A percentile compares a stretch with the other conserved stretches of the same genome.
These are phyloP conservation scores for Polychaeton citri DNA, from an alignment of 2,329 filamentous ascomycete genomes.

Conservation along the genomic window DNA sequence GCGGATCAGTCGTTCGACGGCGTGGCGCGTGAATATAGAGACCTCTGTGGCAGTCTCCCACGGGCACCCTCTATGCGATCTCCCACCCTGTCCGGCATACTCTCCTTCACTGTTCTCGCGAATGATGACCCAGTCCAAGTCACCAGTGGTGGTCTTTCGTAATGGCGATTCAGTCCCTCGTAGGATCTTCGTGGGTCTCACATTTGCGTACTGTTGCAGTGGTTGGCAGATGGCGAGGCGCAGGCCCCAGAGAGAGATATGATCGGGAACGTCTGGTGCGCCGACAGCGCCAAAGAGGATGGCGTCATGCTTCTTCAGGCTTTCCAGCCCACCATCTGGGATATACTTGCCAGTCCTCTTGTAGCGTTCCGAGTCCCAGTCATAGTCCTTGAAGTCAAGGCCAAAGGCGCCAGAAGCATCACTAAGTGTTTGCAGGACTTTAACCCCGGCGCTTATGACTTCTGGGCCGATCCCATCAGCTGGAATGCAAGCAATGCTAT, in stretches of 20 bases:
- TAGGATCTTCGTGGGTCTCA: constrained; percentile 47
- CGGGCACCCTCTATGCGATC: constrained; percentile 43
- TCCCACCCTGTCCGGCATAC: constrained; percentile 34
- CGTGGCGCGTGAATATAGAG: constrained; percentile 49
- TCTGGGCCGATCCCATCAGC: constrained; percentile 59
- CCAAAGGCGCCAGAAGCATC: constrained; percentile 42
- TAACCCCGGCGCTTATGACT: constrained; percentile 50
- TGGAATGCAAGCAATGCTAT: constrained; percentile 50
- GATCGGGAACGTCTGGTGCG: constrained; percentile 45
- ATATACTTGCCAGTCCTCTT: constrained; percentile 54
- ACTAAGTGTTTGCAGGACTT: constrained; percentile 44
- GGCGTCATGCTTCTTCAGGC: constrained; percentile 47
- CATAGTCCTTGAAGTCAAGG: constrained; percentile 48
- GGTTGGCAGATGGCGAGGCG: constrained; percentile 43
- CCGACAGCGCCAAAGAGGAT: constrained; percentile 58
- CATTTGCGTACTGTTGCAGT: constrained; percentile 45
- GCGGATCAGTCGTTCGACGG: constrained; percentile 45
- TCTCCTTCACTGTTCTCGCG: constrained; percentile 37
- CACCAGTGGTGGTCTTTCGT: constrained; percentile 29
- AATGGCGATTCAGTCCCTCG: constrained; percentile 47
- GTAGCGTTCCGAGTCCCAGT: constrained; percentile 56
- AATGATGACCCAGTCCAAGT: constrained; percentile 36
- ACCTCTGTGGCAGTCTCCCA: constrained; percentile 53
- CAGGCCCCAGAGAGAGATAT: constrained; percentile 44
- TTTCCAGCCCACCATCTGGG: constrained; percentile 45